Conservation (phyloP, 2,329 filamentous ascomycete species). For the Stachybotrys elegans region DNA sequence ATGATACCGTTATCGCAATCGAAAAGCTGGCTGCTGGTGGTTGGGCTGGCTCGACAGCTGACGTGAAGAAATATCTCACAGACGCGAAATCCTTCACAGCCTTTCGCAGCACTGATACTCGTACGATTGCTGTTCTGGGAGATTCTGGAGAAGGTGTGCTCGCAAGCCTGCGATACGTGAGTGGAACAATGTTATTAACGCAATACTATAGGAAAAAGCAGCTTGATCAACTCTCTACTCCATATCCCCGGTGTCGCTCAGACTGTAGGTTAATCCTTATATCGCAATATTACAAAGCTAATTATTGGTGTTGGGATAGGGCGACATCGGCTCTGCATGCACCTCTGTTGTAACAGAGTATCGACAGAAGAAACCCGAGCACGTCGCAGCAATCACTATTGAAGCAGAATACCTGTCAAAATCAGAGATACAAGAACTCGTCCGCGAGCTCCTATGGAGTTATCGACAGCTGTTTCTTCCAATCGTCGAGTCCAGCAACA, state of each 20-base stretch:
- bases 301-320: conserved; percentile 6
- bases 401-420: conserved; percentile 25
- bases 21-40: not conserved
- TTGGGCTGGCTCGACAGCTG: not conserved
- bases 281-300: not conserved
- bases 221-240: conserved; percentile 29
- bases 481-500: conserved; percentile 12
- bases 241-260: conserved; percentile 21
- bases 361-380: conserved; percentile 17
- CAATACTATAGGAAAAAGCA: conserved; percentile 17
- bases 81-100: conserved; percentile 3
- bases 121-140: conserved; percentile 10
- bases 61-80: not conserved
- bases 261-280: conserved; percentile 10
- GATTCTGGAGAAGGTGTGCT: conserved; percentile 18
- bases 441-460: conserved; percentile 25
- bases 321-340: conserved; percentile 26
- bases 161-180: not conserved
- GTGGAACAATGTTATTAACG: conserved; percentile 2
- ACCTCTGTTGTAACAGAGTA: conserved; percentile 30
- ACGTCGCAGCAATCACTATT: conserved; percentile 21
- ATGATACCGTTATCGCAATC: not conserved
- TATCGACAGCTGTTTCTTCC: conserved; percentile 23
- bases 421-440: conserved; percentile 18
- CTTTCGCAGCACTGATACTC: conserved; percentile 5